Evolutionary conservation across 106 monocot species (phyloP).

Genomic region (Iris macrosiphon): DNA sequence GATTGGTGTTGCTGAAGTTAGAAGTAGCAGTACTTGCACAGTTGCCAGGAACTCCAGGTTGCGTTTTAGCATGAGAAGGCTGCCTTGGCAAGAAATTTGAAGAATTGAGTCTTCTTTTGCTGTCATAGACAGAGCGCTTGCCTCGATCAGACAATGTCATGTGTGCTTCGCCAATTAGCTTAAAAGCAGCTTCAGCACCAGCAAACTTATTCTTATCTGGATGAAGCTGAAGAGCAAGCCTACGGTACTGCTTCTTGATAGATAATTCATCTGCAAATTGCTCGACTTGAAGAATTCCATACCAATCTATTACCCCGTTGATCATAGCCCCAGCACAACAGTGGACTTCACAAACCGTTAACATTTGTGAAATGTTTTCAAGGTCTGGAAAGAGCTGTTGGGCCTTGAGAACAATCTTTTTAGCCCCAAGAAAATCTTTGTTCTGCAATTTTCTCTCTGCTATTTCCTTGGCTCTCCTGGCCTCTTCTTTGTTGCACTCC

Average conservation of each 20-base stretch:
- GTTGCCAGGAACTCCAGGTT: conserved; percentile 9
- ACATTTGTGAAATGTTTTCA: conserved; percentile 60
- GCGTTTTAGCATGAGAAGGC: conserved; percentile 22
- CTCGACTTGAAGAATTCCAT: conserved; percentile 79
- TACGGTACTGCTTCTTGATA: conserved; percentile 85
- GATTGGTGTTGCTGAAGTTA: conserved; percentile 15
- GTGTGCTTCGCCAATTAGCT: conserved; percentile 82
- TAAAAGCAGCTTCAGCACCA: conserved; percentile 90
- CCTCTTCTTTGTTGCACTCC: conserved; percentile 30
- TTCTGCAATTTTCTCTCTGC: conserved; percentile 68
- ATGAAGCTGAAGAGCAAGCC: conserved; percentile 81
- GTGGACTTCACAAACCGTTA: conserved; percentile 84
- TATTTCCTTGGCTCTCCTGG: conserved; percentile 24
- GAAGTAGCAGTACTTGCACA: neutral
- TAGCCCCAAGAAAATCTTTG: conserved; percentile 60
- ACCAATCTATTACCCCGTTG: conserved; percentile 67
- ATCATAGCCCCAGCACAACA: conserved; percentile 46
- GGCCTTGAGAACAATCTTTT: conserved; percentile 53
- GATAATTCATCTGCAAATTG: conserved; percentile 55
- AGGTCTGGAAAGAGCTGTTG: conserved; percentile 63
- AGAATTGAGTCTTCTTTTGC: conserved; percentile 33
- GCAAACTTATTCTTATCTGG: conserved; percentile 95
- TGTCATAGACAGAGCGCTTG: conserved; percentile 65
- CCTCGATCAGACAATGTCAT: conserved; percentile 45
- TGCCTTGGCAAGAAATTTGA: conserved; percentile 7